Percentiles rank a stretch among this genome's conserved stretches.
Evolutionary conservation across 768 basidiomycete species (phyloP).

Genomic region (Mycena venus): DNA sequence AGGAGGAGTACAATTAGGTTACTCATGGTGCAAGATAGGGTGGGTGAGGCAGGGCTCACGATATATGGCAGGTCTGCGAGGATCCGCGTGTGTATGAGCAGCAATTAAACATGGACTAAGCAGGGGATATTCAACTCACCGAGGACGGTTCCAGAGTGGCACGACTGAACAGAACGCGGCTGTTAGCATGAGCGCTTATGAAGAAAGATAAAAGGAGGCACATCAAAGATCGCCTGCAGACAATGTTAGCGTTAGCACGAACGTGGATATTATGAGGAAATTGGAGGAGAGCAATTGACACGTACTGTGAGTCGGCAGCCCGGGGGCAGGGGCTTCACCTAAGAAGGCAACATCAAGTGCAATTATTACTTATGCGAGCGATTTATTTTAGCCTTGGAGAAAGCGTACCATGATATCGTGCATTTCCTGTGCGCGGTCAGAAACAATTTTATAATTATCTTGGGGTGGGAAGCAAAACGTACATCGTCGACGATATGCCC

Average conservation of each 20-base stretch:
- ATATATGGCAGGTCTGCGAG: slow-evolving; percentile 63
- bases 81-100: not conserved
- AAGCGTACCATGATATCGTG: slow-evolving; percentile 60
- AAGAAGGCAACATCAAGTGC: not conserved
- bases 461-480: slow-evolving; percentile 27
- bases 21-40: not conserved
- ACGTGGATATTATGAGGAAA: too few relatives aligned
- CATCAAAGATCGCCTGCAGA: slow-evolving; percentile 64
- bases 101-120: not conserved
- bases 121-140: slow-evolving; percentile 48
- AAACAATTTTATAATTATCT: not conserved
- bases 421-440: slow-evolving; percentile 53
- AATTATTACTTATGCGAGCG: too few relatives aligned
- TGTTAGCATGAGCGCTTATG: not conserved
- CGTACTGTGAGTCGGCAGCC: slow-evolving; percentile 68
- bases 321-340: slow-evolving; percentile 60
- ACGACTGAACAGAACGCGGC: slow-evolving; percentile 49
- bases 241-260: not conserved
- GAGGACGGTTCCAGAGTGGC: slow-evolving; percentile 68
- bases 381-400: not conserved
- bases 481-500: slow-evolving; percentile 86
- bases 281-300: not conserved
- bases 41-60: slow-evolving; percentile 44
- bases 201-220: slow-evolving; percentile 39
- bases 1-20: not conserved